Evolutionary conservation across 1,139 yeast species (phyloP).

Genomic region (Suhomyces atakaporum): DNA sequence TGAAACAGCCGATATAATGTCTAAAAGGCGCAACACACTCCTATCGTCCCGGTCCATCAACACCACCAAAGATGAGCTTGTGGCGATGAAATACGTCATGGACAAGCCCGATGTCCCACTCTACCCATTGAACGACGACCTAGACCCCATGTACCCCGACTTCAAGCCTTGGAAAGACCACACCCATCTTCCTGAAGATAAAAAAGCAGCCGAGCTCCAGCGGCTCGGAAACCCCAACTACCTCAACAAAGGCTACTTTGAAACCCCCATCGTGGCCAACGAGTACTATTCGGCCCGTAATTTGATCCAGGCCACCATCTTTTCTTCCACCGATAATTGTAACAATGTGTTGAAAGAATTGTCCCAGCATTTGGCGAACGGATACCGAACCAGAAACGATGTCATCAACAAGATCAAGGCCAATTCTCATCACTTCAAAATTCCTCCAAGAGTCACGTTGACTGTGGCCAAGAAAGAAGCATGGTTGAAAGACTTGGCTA

Average conservation of each 20-base stretch:
- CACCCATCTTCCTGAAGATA: constrained; percentile 46
- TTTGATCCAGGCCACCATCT: constrained; percentile 47
- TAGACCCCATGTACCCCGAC: constrained; percentile 60
- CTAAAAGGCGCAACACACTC: constrained; percentile 37
- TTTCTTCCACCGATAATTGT: constrained; percentile 42
- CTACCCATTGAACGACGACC: constrained; percentile 36
- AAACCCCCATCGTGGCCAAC: constrained; percentile 60
- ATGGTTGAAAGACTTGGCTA: constrained; percentile 82
- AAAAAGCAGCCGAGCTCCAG: constrained; percentile 26
- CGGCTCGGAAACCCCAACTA: constrained; percentile 35
- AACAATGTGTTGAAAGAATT: constrained; percentile 41
- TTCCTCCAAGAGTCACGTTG: constrained; percentile 85
- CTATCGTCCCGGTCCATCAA: constrained; percentile 32
- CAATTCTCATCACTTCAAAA: constrained; percentile 59
- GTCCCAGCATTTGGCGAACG: constrained; percentile 57
- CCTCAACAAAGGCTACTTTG: constrained; percentile 47
- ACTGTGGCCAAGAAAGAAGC: constrained; percentile 83
- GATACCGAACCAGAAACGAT: constrained; percentile 64
- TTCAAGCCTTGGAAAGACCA: constrained; percentile 77
- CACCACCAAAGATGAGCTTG: constrained; percentile 37
- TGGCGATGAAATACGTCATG: constrained; percentile 40
- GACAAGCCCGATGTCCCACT: constrained; percentile 36
- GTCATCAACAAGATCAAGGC: constrained; percentile 60
- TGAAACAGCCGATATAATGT: no score
- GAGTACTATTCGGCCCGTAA: constrained; percentile 55